Base-by-base conservation (phyloP, 2,329 filamentous ascomycete species). In the Aureobasidium lini region DNA sequence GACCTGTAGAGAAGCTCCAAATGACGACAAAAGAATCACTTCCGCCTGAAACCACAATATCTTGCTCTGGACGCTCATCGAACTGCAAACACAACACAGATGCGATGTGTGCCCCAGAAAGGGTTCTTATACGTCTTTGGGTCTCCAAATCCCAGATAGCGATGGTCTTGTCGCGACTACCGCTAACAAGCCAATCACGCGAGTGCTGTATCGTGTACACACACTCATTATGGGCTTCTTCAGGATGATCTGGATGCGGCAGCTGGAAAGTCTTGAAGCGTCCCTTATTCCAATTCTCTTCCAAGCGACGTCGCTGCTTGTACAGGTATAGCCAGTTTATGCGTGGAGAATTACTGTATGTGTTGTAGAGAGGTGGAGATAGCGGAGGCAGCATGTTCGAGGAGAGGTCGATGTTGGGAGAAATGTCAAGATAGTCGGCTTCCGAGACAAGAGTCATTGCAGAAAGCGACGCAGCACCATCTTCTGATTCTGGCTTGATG, bases 81-180 rank as follows among this genome's bases (percentile, higher is more conserved):
- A 97, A 99, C 68, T 99, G 94, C 31, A 99, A 79, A 69, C 94
- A 99, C 10, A 99, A 76, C 0, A 99, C 94, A 1, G 93, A 97
- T 13, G 90, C 92, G 10, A 74, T 76, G 70, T 99, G 94, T 36
- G 86, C 80, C 9, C 62, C 57, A 16, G 87, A 78, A n/a, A 96
- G 77, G 6, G 52, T 61, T 10, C 61, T 60, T 23, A 61, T 40
- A 29, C 61, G 60, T 37, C 93, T 84, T 61, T 87, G 85, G 0
- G 88, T 95, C 46, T 89, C 83, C 64, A 97, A 77, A 70, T 95
- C 85, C 94, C 94, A 99, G 52, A 96, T 86, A 42, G 93, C 85
- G 64, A 99, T 83, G 0, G 89, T 90, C 64, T 84, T 86, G 69
- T 99, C 94, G 57, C 94, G 83, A 68, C 93, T 97, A 15, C 94